These are phyloP conservation scores for Prunus mira DNA, from an alignment of 306 rosid genomes.

Conservation along the genomic window DNA sequence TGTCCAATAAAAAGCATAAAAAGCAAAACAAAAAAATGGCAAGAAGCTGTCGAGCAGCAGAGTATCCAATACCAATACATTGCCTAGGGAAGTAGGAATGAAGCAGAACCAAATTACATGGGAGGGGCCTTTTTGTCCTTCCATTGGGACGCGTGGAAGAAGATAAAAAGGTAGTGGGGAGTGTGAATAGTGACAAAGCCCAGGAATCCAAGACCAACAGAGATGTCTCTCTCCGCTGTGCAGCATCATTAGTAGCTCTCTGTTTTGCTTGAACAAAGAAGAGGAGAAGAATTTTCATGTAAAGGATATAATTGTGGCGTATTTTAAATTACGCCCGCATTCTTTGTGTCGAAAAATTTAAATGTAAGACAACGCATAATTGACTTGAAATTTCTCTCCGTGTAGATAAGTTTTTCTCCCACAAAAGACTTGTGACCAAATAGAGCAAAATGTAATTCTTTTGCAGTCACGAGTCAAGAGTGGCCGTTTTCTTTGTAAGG, in stretches of 20 bases:
- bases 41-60: conserved; percentile 1
- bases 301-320: no score
- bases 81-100: background rate
- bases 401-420: no score
- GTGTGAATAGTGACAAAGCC: conserved; percentile 14
- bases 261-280: no score
- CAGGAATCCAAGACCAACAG: background rate
- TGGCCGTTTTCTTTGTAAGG: background rate
- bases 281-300: no score
- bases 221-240: background rate
- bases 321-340: no score
- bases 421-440: no score
- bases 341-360: no score
- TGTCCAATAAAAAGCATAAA: background rate
- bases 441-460: no score
- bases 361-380: no score
- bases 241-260: no score
- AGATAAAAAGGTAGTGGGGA: background rate
- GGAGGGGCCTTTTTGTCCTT: background rate
- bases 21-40: background rate
- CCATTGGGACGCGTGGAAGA: conserved; percentile 15
- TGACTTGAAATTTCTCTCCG: no score
- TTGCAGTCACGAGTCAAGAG: background rate
- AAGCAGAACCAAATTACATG: background rate
- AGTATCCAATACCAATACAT: background rate